Conservation (phyloP, 2,329 filamentous ascomycete species). For the Xylaria arbuscula region DNA sequence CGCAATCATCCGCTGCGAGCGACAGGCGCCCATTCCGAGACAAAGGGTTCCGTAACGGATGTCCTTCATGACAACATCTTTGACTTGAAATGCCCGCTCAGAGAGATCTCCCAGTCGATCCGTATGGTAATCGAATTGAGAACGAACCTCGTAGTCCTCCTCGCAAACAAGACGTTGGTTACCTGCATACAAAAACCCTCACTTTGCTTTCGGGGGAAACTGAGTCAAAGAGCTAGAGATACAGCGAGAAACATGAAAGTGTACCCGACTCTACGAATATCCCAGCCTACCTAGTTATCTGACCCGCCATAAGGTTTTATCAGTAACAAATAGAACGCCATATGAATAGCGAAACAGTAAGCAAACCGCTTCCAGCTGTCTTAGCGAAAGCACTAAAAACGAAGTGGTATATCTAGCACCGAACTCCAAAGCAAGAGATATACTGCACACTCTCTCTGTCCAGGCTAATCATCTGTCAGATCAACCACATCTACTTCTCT, state of each 20-base stretch:
- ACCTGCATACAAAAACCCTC: neutral
- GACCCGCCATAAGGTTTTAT: neutral
- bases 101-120: no score
- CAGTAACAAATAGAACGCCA: neutral
- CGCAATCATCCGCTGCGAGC: no score
- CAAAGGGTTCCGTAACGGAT: no score
- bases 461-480: constrained; percentile 43
- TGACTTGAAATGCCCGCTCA: no score
- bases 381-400: neutral
- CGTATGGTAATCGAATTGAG: no score
- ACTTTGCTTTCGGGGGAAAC: no score
- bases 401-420: constrained; percentile 26
- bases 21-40: no score
- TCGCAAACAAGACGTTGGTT: neutral
- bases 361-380: neutral
- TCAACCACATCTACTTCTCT: constrained; percentile 40
- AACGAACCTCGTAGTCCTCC: no score
- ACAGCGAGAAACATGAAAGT: no score
- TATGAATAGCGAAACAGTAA: neutral
- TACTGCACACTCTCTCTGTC: neutral
- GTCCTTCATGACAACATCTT: no score
- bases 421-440: constrained; percentile 12
- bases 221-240: neutral
- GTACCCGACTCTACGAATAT: neutral
- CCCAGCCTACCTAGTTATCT: neutral